Conservation (phyloP, 2,329 filamentous ascomycete genomes). For the Alternaria sp. region DNA sequence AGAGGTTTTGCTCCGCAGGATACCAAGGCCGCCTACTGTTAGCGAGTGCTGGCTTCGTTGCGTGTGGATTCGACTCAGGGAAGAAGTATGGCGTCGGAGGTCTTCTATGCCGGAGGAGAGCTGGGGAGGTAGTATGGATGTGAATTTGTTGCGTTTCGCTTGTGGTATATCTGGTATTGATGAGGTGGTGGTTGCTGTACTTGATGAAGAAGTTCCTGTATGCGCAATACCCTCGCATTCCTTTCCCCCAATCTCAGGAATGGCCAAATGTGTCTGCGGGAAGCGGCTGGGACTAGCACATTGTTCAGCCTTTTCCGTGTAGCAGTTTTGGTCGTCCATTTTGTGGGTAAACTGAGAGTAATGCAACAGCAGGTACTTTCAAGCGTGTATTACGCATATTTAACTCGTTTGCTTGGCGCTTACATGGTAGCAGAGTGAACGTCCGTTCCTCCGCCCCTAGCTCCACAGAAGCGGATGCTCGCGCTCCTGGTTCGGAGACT, state of each 20-base stretch:
- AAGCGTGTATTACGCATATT: background rate
- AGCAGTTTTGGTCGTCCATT: slow-evolving; percentile 63
- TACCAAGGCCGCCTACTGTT: slow-evolving; percentile 68
- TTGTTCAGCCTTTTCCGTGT: slow-evolving; percentile 63
- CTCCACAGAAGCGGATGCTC: slow-evolving; percentile 19
- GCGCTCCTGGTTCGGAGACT: slow-evolving; percentile 7
- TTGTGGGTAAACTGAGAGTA: slow-evolving; percentile 24
- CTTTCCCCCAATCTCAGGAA: slow-evolving; percentile 52
- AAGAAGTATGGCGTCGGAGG: slow-evolving; percentile 73
- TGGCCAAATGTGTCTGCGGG: slow-evolving; percentile 51
- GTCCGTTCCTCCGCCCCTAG: slow-evolving; percentile 14
- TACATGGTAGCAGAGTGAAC: background rate
- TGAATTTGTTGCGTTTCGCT: slow-evolving; percentile 49
- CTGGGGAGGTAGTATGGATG: slow-evolving; percentile 71
- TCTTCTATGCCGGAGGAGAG: slow-evolving; percentile 54
- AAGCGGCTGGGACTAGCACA: slow-evolving; percentile 60
- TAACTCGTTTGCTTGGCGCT: background rate
- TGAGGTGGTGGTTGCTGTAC: slow-evolving; percentile 50
- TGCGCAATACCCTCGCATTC: slow-evolving; percentile 61
- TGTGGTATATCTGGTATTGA: slow-evolving; percentile 54
- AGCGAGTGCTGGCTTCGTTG: slow-evolving; percentile 73
- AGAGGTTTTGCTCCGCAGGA: slow-evolving; percentile 59
- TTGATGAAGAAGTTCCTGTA: slow-evolving; percentile 55
- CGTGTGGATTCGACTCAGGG: slow-evolving; percentile 75
- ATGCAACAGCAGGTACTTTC: slow-evolving; percentile 1